Evolutionary conservation across 1,139 yeast species (phyloP).

Genomic region (Nadsonia commutata): DNA sequence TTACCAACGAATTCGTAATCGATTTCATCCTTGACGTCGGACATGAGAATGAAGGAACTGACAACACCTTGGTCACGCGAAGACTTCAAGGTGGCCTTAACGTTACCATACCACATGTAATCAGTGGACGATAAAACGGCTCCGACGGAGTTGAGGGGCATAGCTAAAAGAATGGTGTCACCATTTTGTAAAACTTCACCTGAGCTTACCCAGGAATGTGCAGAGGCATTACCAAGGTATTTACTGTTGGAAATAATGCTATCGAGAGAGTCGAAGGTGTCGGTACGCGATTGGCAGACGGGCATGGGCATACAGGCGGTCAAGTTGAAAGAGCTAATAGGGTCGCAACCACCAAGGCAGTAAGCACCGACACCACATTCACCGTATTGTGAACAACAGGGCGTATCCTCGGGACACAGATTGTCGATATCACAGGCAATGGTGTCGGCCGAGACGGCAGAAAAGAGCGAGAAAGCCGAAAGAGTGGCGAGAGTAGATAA

Average conservation of each 20-base stretch:
- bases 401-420: constrained; percentile 55
- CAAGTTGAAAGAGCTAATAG: constrained; percentile 44
- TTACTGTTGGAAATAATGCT: constrained; percentile 26
- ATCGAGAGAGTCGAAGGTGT: constrained; percentile 16
- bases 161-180: constrained; percentile 46
- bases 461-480: neutral
- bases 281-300: constrained; percentile 15
- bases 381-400: constrained; percentile 79
- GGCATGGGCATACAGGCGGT: constrained; percentile 57
- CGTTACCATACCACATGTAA: constrained; percentile 79
- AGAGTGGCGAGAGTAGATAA: neutral
- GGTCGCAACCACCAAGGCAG: constrained; percentile 77
- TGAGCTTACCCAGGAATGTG: constrained; percentile 57
- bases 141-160: constrained; percentile 71
- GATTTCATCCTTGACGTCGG: constrained; percentile 81
- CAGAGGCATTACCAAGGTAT: constrained; percentile 59
- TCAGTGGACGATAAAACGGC: constrained; percentile 69
- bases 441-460: constrained; percentile 11
- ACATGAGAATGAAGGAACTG: constrained; percentile 69
- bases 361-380: constrained; percentile 70
- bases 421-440: constrained; percentile 33
- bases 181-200: constrained; percentile 48
- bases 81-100: constrained; percentile 52
- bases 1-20: constrained; percentile 80
- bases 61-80: constrained; percentile 72